These are phyloP conservation scores for Calocera cornea DNA, from an alignment of 768 basidiomycete species.

Conservation along the genomic window DNA sequence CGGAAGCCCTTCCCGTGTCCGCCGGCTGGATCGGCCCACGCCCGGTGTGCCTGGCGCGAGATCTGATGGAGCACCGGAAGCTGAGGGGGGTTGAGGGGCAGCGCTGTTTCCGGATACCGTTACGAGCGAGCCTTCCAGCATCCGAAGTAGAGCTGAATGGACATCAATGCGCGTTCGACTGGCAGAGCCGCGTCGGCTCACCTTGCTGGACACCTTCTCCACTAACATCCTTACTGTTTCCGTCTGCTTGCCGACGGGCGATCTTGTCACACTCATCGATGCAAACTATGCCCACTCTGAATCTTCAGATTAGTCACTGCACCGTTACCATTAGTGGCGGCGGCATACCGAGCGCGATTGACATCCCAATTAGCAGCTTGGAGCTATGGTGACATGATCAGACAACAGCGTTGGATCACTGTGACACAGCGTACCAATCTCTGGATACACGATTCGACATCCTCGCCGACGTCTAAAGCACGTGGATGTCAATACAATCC, in stretches of 20 bases:
- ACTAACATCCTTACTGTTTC: conserved; percentile 66
- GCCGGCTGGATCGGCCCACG: neutral
- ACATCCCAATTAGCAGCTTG: conserved; percentile 89
- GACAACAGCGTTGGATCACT: neutral
- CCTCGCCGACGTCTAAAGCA: conserved; percentile 76
- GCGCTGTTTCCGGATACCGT: conserved; percentile 31
- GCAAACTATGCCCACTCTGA: conserved; percentile 82
- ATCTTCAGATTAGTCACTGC: neutral
- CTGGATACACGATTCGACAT: conserved; percentile 84
- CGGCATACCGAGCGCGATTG: conserved; percentile 55
- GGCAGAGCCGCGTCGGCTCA: neutral
- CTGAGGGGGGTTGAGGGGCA: neutral
- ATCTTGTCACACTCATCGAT: conserved; percentile 96
- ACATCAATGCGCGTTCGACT: neutral
- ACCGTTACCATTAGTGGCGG: neutral
- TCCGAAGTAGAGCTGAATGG: conserved; percentile 43
- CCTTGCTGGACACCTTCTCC: conserved; percentile 96
- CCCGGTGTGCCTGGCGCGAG: neutral
- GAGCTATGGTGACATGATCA: conserved; percentile 33
- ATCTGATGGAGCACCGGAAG: neutral
- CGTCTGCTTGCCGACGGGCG: conserved; percentile 32
- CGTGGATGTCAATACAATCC: neutral
- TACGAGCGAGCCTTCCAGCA: conserved; percentile 86
- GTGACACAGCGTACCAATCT: conserved; percentile 42
- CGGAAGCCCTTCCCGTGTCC: conserved; percentile 2